Percentiles rank a stretch among this genome's conserved stretches.
phyloP scores from a whole-genome alignment of 148 eudicot genomes.

The Limonium bicolor region DNA sequence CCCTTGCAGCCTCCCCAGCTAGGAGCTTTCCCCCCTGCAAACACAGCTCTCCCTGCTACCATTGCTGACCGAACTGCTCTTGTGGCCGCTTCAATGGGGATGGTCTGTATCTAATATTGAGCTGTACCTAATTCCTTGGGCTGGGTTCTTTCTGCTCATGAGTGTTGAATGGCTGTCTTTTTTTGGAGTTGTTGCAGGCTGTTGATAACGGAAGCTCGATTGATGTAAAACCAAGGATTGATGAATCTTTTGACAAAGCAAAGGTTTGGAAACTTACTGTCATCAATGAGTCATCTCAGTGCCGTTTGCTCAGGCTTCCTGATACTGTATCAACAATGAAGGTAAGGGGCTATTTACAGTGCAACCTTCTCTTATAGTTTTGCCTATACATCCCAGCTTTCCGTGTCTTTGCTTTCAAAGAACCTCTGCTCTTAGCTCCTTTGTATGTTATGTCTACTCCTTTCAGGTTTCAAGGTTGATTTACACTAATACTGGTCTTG shows the following conservation, averaged over 20 bases:
- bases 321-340: conserved; percentile 50
- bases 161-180: neutral
- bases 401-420: neutral
- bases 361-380: neutral
- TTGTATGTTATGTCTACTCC: no score
- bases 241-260: conserved; percentile 53
- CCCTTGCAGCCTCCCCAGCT: conserved; percentile 36
- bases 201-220: conserved; percentile 34
- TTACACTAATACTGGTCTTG: conserved; percentile 70
- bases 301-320: conserved; percentile 69
- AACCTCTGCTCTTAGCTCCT: no score
- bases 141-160: neutral
- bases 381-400: no score
- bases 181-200: conserved; percentile 32
- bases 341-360: conserved; percentile 17
- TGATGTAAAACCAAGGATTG: conserved; percentile 59
- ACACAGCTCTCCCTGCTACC: conserved; percentile 31
- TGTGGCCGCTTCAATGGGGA: conserved; percentile 36
- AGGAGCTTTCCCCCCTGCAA: conserved; percentile 39
- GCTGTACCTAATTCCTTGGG: no score
- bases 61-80: conserved; percentile 49
- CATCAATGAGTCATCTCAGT: conserved; percentile 61
- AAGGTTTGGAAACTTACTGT: conserved; percentile 60
- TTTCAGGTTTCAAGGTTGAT: conserved; percentile 68
- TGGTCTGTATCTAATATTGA: conserved; percentile 22